Evolutionary conservation across 192 early-diverging fungal genomes (phyloP).

Genomic region (Coemansia sp.): DNA sequence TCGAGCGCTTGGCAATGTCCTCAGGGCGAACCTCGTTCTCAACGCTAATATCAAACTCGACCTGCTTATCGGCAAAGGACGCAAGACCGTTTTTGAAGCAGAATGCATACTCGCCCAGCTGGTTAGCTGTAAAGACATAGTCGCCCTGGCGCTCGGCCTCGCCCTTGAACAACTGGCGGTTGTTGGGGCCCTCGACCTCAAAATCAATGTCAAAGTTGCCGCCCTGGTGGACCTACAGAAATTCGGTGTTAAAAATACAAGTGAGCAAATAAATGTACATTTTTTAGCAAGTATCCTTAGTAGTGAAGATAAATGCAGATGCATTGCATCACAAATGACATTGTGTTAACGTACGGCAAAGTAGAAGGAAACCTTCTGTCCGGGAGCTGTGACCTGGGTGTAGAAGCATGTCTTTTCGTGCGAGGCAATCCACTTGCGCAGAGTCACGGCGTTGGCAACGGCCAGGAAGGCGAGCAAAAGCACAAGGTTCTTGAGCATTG

Average conservation of each 20-base stretch:
- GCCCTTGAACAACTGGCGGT: conserved; percentile 65
- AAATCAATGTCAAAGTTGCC: conserved; percentile 98
- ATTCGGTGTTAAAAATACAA: too few species aligned
- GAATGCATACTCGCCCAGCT: conserved; percentile 89
- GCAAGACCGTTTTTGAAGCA: conserved; percentile 97
- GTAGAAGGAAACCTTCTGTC: conserved; percentile 95
- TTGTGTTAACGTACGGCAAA: conserved; percentile 81
- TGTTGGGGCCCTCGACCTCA: conserved; percentile 74
- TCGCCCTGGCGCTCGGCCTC: conserved; percentile 93
- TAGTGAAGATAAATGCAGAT: background rate
- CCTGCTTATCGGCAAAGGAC: conserved; percentile 89
- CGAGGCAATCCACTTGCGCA: conserved; percentile 87
- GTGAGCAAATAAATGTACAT: background rate
- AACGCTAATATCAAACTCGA: conserved; percentile 93
- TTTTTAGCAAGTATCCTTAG: background rate
- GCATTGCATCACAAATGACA: background rate
- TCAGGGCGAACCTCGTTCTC: conserved; percentile 80
- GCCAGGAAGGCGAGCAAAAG: conserved; percentile 47
- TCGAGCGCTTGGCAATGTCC: conserved; percentile 56
- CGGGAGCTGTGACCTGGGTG: conserved; percentile 66
- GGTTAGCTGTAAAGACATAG: conserved; percentile 85
- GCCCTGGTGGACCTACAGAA: conserved; percentile 84
- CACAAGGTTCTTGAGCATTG: conserved; percentile 47
- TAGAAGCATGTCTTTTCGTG: conserved; percentile 94
- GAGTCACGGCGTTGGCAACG: conserved; percentile 54